Evolutionary conservation across 1,139 yeast genomes (phyloP).

Genomic region (Suhomyces taliae): DNA sequence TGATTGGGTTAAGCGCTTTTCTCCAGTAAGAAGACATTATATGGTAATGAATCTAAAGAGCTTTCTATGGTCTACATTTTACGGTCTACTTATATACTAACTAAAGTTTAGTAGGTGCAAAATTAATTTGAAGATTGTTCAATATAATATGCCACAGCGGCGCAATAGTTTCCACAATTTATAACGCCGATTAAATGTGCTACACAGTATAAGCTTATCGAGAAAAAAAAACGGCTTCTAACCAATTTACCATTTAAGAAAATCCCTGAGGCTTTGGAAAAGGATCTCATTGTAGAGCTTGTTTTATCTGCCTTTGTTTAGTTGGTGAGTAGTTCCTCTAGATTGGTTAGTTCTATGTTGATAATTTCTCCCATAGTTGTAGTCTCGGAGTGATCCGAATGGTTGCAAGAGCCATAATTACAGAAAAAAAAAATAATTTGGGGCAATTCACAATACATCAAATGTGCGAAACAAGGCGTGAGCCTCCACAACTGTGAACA

Average conservation of each 20-base stretch:
- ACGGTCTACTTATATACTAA: background rate
- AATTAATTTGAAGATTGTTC: background rate
- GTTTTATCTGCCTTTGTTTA: no score
- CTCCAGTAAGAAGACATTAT: conserved; percentile 4
- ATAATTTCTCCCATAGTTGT: no score
- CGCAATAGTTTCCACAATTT: background rate
- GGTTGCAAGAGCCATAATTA: background rate
- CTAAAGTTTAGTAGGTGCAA: background rate
- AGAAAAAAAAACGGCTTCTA: background rate
- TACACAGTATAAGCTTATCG: no score
- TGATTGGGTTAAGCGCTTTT: conserved; percentile 3
- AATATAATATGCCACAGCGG: background rate
- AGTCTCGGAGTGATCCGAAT: no score
- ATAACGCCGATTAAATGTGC: no score
- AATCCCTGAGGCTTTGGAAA: background rate
- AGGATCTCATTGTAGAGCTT: no score
- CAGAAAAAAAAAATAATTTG: background rate
- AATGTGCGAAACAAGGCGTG: background rate
- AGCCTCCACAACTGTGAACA: background rate
- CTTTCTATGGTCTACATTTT: background rate
- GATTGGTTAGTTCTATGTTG: no score
- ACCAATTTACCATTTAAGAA: no score
- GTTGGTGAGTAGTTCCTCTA: no score
- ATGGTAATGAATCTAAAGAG: background rate
- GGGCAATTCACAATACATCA: background rate